These are phyloP conservation scores for Cucurbitaria berberidis DNA, from an alignment of 2,329 filamentous ascomycete species.

Conservation along the genomic window DNA sequence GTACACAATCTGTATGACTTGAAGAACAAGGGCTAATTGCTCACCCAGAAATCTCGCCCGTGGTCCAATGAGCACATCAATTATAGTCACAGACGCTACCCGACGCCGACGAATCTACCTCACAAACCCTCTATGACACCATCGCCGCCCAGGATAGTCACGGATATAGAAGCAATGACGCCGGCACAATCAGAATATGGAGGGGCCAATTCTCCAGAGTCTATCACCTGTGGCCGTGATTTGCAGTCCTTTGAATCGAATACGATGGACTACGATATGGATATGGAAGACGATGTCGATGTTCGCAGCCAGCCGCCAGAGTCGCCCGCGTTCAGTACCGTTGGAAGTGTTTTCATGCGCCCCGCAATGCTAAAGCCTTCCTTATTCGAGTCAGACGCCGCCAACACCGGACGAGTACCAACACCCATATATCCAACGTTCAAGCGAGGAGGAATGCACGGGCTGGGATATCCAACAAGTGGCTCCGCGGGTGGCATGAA, in stretches of 20 bases:
- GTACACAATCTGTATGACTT: constrained; percentile 18
- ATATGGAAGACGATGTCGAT: constrained; percentile 46
- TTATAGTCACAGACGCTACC: constrained; percentile 25
- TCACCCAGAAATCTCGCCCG: constrained; percentile 39
- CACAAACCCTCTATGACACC: constrained; percentile 31
- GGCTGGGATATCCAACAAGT: constrained; percentile 37
- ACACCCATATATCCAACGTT: constrained; percentile 51
- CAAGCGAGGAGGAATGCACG: constrained; percentile 34
- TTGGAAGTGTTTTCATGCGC: constrained; percentile 35
- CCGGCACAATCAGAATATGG: constrained; percentile 38
- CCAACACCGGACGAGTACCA: constrained; percentile 41
- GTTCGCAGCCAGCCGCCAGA: constrained; percentile 45
- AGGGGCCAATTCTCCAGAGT: constrained; percentile 35
- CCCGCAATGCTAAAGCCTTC: constrained; percentile 44
- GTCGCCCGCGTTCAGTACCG: constrained; percentile 37
- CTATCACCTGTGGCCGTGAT: constrained; percentile 24
- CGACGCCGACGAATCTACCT: constrained; percentile 25
- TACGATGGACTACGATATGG: constrained; percentile 42
- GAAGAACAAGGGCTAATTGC: constrained; percentile 15
- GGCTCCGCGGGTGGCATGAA: constrained; percentile 34
- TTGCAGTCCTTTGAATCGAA: constrained; percentile 28
- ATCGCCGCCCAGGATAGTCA: constrained; percentile 34
- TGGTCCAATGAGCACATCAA: constrained; percentile 25
- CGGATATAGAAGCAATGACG: constrained; percentile 39
- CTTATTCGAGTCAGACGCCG: constrained; percentile 27